A percentile compares a stretch with the other conserved stretches of the same genome.
Conservation (phyloP, 768 basidiomycete genomes). For the Collybiopsis confluens region DNA sequence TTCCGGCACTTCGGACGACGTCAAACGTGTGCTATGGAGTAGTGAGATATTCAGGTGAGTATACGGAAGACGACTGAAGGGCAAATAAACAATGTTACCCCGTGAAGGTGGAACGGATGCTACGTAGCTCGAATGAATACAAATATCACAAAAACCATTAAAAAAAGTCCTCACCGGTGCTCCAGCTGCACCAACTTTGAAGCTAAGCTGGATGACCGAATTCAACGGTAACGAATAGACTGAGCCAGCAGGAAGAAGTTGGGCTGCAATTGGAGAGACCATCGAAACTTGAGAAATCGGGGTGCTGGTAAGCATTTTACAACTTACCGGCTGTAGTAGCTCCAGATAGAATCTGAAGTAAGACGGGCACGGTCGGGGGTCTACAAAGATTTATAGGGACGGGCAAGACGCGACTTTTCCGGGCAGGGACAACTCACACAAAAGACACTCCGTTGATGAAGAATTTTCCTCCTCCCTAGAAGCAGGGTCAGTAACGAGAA, state of each 20-base stretch:
- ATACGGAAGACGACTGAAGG: neutral
- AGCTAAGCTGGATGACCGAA: conserved; percentile 30
- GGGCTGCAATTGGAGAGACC: conserved; percentile 9
- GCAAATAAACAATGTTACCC: conserved; percentile 13
- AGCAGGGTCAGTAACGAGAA: neutral
- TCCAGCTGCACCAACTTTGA: conserved; percentile 19
- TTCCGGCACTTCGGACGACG: conserved; percentile 27
- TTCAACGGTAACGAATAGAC: conserved; percentile 35
- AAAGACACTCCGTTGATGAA: conserved; percentile 26
- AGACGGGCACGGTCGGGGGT: conserved; percentile 34
- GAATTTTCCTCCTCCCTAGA: conserved; percentile 18
- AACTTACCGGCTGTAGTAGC: conserved; percentile 23
- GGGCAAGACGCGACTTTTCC: too few relatives aligned
- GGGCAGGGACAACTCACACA: neutral
- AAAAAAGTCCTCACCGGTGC: conserved; percentile 16
- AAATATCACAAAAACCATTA: neutral
- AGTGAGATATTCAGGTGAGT: neutral
- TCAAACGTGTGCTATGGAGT: conserved; percentile 11
- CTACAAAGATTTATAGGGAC: too few relatives aligned
- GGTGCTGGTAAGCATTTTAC: conserved; percentile 12
- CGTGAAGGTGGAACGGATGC: conserved; percentile 35
- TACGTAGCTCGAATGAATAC: conserved; percentile 1
- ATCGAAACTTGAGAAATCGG: neutral
- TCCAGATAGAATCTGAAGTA: conserved; percentile 42
- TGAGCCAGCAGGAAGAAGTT: conserved; percentile 26